These are phyloP conservation scores for Spiromastix sp. DNA, from an alignment of 2,329 filamentous ascomycete genomes.

Conservation along the genomic window DNA sequence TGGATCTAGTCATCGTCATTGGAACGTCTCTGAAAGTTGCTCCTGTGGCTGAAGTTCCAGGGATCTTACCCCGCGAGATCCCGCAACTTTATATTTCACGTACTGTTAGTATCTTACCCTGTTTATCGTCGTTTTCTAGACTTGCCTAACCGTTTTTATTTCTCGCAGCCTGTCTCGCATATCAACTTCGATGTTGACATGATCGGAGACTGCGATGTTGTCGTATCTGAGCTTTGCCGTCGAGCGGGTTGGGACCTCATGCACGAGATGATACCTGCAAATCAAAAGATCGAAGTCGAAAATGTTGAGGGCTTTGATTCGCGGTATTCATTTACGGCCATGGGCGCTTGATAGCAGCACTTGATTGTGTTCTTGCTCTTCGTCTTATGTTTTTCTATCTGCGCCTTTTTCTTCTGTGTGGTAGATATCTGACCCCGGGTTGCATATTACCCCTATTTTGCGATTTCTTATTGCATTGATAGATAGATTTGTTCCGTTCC, in stretches of 20 bases:
- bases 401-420: slow-evolving; percentile 4
- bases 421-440: slow-evolving; percentile 28
- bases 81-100: slow-evolving; percentile 87
- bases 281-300: slow-evolving; percentile 50
- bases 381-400: slow-evolving; percentile 12
- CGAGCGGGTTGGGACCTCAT: slow-evolving; percentile 68
- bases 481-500: too few species aligned
- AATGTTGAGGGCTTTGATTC: slow-evolving; percentile 38
- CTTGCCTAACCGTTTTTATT: background rate
- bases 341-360: slow-evolving; percentile 7
- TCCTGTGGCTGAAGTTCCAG: slow-evolving; percentile 84
- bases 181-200: slow-evolving; percentile 95
- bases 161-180: slow-evolving; percentile 58
- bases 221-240: slow-evolving; percentile 76
- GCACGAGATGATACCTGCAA: slow-evolving; percentile 72
- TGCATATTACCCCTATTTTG: slow-evolving; percentile 28
- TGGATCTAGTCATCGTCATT: slow-evolving; percentile 89
- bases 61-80: slow-evolving; percentile 64
- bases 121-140: background rate
- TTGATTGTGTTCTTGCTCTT: slow-evolving; percentile 7
- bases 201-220: slow-evolving; percentile 86
- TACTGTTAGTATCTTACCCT: slow-evolving; percentile 39
- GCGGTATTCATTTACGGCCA: slow-evolving; percentile 33
- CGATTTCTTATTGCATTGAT: too few species aligned
- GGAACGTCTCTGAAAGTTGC: slow-evolving; percentile 93